Evolutionary conservation across 192 early-diverging fungal genomes (phyloP), one percentile per base, ranked within the genome.

Genomic region (Spinellus fusiger): DNA sequence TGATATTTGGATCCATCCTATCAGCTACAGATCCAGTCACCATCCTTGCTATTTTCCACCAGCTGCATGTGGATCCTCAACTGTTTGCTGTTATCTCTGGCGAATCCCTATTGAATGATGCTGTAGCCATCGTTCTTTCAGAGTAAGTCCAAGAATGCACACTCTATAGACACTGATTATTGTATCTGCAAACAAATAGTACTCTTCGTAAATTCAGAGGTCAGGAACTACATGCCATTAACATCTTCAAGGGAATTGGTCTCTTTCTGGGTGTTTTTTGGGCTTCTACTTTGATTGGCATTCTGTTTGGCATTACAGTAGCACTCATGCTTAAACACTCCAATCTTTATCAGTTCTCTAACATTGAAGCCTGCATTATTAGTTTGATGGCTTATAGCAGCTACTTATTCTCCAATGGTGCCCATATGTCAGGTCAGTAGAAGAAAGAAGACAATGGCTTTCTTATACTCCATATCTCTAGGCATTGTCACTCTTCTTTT

Each of bases 1-100:
- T 98, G 74, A 90, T 95, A 26, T 91, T 97, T 69, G 96, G 96
- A 16, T 81, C 93, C 12, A 93, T 98, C 54, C 73, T 98, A 49
- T 94, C 92, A 9, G 94, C 96, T 16, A 98, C 96, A 1, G 96
- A 98, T 70, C 94, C 96, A 2, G 94, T 98, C 31, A 97, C 96
- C 0, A 90, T 98, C 26, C 77, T 98, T 56, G 88, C 96, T 5
- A 92, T 98, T 34, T 97, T 98, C 70, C 83, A 92, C 60, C 92
- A 95, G 62, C 78, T 94, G 55, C 83, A 86, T 58, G 96, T 98
- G 35, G 96, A 98, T 56, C 93, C 94, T 3, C 87, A 91, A 74
- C 70, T 98, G 46, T 97, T 93, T 70, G 89, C 96, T 4, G 90
- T 98, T 54, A 93, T 98, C 40, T 98, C 95, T 74, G 96, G 96